Percentiles rank a stretch among this genome's conserved stretches.
phyloP scores from a whole-genome alignment of 192 early-diverging fungal species.

The Coemansia sp. region DNA sequence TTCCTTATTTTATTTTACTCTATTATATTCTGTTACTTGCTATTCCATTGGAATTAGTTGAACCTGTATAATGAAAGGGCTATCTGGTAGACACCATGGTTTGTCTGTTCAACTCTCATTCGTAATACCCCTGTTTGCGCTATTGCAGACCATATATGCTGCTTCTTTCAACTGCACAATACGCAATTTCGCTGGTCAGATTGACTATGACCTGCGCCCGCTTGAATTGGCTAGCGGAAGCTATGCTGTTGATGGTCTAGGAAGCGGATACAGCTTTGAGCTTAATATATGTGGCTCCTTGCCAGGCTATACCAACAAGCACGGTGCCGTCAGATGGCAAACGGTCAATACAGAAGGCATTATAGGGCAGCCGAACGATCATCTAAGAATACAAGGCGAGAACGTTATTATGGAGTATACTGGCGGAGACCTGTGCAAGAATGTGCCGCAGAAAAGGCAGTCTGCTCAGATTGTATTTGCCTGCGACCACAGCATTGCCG shows the following conservation, averaged over 20 bases:
- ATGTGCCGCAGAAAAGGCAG: slow-evolving; percentile 20
- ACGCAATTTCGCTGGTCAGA: not conserved
- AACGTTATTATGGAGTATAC: slow-evolving; percentile 48
- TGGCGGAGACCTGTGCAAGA: slow-evolving; percentile 40
- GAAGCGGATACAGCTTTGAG: slow-evolving; percentile 39
- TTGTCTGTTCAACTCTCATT: not conserved
- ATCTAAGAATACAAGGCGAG: slow-evolving; percentile 31
- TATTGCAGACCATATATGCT: not conserved
- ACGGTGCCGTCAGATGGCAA: slow-evolving; percentile 21
- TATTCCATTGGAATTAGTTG: not conserved
- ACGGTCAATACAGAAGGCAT: slow-evolving; percentile 16
- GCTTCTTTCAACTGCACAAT: slow-evolving; percentile 11
- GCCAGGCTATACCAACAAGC: not conserved
- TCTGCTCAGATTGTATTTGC: slow-evolving; percentile 46
- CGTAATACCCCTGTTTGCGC: not conserved
- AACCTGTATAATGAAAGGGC: not conserved
- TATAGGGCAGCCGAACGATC: slow-evolving; percentile 26
- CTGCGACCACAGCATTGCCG: slow-evolving; percentile 31
- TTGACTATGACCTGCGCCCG: slow-evolving; percentile 46
- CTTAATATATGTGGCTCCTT: slow-evolving; percentile 43
- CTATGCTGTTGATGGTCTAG: slow-evolving; percentile 30
- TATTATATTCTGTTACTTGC: slow-evolving; percentile 4
- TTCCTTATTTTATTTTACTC: not conserved
- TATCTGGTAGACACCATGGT: not conserved
- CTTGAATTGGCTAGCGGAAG: slow-evolving; percentile 9